A percentile compares a stretch with the other conserved stretches of the same genome.
These are phyloP conservation scores for Nemania sp. DNA, from an alignment of 2,329 filamentous ascomycete species.

Conservation along the genomic window DNA sequence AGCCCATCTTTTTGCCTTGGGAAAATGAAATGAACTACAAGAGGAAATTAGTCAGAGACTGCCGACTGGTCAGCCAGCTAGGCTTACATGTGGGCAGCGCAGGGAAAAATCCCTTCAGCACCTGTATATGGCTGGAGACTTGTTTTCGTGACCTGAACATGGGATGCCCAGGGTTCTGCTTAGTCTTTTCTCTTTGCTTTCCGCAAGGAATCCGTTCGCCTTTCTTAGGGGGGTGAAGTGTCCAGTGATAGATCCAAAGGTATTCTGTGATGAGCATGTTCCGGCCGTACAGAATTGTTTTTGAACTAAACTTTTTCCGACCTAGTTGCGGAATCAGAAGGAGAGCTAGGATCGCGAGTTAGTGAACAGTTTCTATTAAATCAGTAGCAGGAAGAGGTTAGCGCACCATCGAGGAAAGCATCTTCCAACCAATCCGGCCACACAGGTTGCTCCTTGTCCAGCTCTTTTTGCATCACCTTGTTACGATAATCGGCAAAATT, in stretches of 20 bases:
- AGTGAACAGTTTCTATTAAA: slow-evolving; percentile 14
- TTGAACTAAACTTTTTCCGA: slow-evolving; percentile 67
- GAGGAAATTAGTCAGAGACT: not conserved
- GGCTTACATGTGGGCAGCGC: slow-evolving; percentile 65
- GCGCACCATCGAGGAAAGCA: slow-evolving; percentile 69
- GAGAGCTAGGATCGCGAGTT: slow-evolving; percentile 51
- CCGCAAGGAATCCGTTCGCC: slow-evolving; percentile 49
- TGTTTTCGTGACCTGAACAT: slow-evolving; percentile 57
- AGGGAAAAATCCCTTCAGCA: slow-evolving; percentile 68
- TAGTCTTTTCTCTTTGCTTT: slow-evolving; percentile 45
- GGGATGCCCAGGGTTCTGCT: slow-evolving; percentile 32
- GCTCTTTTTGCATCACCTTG: slow-evolving; percentile 65
- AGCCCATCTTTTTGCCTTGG: slow-evolving; percentile 55
- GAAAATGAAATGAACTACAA: slow-evolving; percentile 63
- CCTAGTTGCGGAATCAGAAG: slow-evolving; percentile 68
- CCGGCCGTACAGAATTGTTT: slow-evolving; percentile 64
- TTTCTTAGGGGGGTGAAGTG: slow-evolving; percentile 46
- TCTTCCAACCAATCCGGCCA: slow-evolving; percentile 67
- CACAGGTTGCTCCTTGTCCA: slow-evolving; percentile 61
- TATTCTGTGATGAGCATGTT: slow-evolving; percentile 74
- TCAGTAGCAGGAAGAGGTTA: slow-evolving; percentile 1
- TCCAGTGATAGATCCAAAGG: slow-evolving; percentile 59
- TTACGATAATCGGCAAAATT: slow-evolving; percentile 68
- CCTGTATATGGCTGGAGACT: slow-evolving; percentile 72
- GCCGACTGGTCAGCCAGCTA: not conserved